Base-by-base conservation (phyloP, 306 rosid species). In the Canavalia gladiata region DNA sequence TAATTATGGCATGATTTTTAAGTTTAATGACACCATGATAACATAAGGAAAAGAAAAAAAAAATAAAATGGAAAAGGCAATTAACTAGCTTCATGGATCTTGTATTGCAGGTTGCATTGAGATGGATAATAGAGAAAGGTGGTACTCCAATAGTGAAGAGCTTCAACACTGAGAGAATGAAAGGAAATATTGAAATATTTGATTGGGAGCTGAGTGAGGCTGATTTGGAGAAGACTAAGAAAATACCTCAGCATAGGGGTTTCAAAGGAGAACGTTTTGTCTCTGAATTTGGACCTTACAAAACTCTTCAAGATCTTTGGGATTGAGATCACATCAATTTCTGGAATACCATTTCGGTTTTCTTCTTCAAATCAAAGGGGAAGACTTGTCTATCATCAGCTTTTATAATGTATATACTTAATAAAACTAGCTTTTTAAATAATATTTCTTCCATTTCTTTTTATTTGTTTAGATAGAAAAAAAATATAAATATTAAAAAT, bases 91-190 rank as follows among this genome's bases (percentile, higher is more conserved):
- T 18, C 25, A 18, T 18, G 25, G 25, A 18, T 18, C 25, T 18
- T 18, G 25, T 10, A 35, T 58, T 86, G 66, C 82, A 89, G 92
- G 83, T 89, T 83, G 86, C 88, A 3, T 29, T 89, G 68, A 83
- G 92, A 64, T 89, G 90, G 90, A 4, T 83, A 34, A 28, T 80
- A 31, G 72, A 87, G 63, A 78, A 82, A 76, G 91, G 89, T 52
- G 74, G 46, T 3, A 84, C 82, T 69, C 68, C 84, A 55, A 55
- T 86, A 9, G 86, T 76, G 31, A 89, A 31, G 84, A 89, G 90
- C 71, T 89, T 85, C 84, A 86, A 87, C 86, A 72, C 71, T 12
- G 85, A 77, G 66, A 87, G 89, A 68, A 91, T 91, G 89, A 82
- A 76, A 76, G 25, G 31, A 35, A 91, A 87, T 63, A 35, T 81